Evolutionary conservation across 352 stramenopile genomes (phyloP).

Genomic region (Phytopythium aichiense): DNA sequence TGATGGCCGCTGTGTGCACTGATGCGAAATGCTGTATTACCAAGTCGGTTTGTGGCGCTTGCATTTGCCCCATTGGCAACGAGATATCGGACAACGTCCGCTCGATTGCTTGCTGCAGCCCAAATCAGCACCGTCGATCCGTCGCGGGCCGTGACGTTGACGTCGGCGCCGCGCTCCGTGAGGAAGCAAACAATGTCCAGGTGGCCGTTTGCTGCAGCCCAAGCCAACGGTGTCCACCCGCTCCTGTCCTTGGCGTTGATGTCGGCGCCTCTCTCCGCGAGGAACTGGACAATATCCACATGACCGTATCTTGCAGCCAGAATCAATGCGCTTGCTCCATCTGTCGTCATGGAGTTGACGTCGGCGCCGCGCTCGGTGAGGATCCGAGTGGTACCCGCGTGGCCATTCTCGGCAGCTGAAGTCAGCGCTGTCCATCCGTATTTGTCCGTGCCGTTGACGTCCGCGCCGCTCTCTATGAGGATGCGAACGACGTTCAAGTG

Average conservation of each 20-base stretch:
- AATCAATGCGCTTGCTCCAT: not conserved
- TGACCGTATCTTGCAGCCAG: not conserved
- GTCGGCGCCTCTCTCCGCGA: not conserved
- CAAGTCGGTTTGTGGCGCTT: too few species aligned
- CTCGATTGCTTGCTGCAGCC: not conserved
- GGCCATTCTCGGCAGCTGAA: not conserved
- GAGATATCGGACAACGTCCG: not conserved
- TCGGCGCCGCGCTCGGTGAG: not conserved
- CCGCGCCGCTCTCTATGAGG: not conserved
- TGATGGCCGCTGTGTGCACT: too few species aligned
- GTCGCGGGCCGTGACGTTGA: not conserved
- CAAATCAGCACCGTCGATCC: not conserved
- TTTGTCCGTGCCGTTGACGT: not conserved
- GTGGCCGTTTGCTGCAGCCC: not conserved
- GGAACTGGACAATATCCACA: too few species aligned
- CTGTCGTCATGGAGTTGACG: not conserved
- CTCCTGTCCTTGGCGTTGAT: not conserved
- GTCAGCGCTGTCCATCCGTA: not conserved
- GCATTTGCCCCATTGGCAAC: not conserved
- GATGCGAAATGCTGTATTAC: too few species aligned
- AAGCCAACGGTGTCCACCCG: not conserved
- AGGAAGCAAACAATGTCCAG: not conserved
- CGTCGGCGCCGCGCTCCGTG: not conserved
- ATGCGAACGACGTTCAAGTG: not conserved
- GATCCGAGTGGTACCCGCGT: not conserved